Evolutionary conservation across 805 yeast species (phyloP).

Genomic region (Saturnispora sekii): DNA sequence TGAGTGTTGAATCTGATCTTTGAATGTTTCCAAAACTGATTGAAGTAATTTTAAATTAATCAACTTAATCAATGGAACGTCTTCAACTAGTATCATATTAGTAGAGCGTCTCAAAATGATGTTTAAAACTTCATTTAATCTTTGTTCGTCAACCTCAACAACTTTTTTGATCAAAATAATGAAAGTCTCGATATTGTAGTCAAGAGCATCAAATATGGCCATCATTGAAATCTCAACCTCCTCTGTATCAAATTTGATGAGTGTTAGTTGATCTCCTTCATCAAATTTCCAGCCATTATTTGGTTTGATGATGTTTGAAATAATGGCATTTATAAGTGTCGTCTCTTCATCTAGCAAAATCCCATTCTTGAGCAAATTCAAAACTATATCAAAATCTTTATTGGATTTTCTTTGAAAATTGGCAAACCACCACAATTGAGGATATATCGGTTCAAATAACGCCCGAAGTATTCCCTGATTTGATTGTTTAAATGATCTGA

Average conservation of each 20-base stretch:
- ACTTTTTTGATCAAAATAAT: slow-evolving; percentile 21
- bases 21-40: slow-evolving; percentile 45
- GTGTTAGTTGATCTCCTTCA: slow-evolving; percentile 30
- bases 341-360: slow-evolving; percentile 11
- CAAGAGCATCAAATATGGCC: slow-evolving; percentile 33
- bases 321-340: slow-evolving; percentile 10
- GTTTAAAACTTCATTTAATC: slow-evolving; percentile 40
- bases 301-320: slow-evolving; percentile 18
- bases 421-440: slow-evolving; percentile 37
- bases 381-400: slow-evolving; percentile 29
- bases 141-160: slow-evolving; percentile 37
- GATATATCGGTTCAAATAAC: slow-evolving; percentile 23
- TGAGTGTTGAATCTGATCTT: slow-evolving; percentile 43
- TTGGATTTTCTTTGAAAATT: slow-evolving; percentile 26
- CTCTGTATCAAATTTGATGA: slow-evolving; percentile 16
- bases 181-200: slow-evolving; percentile 31
- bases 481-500: slow-evolving; percentile 31
- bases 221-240: slow-evolving; percentile 7
- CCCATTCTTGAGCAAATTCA: slow-evolving; percentile 30
- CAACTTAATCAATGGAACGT: slow-evolving; percentile 45
- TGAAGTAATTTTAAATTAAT: slow-evolving; percentile 60
- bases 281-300: slow-evolving; percentile 32
- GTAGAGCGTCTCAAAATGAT: slow-evolving; percentile 55
- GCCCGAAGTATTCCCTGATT: slow-evolving; percentile 27
- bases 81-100: slow-evolving; percentile 26